These are phyloP conservation scores for Chaetoceros muelleri DNA, from an alignment of 108 stramenopile genomes.

Conservation along the genomic window DNA sequence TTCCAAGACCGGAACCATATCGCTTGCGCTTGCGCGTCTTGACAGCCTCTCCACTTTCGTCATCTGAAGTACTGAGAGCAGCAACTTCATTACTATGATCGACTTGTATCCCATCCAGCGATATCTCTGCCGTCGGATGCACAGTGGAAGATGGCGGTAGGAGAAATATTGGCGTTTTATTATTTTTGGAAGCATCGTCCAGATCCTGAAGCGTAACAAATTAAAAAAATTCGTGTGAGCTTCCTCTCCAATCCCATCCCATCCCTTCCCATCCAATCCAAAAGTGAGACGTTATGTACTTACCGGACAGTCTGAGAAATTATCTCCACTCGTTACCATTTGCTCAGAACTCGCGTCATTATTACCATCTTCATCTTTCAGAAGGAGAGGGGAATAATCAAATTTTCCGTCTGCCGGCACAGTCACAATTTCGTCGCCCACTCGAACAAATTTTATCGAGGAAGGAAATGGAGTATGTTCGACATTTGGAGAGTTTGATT, in stretches of 20 bases:
- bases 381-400: not conserved
- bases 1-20: constrained; percentile 63
- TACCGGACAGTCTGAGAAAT: not conserved
- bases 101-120: not conserved
- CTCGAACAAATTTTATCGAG: not conserved
- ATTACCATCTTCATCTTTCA: constrained; percentile 3
- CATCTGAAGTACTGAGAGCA: not conserved
- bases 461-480: not conserved
- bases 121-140: not conserved
- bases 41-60: not conserved
- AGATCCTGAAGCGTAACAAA: constrained; percentile 3
- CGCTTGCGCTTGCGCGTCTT: constrained; percentile 23
- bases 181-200: constrained; percentile 7
- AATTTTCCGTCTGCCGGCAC: not conserved
- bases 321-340: not conserved
- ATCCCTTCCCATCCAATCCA: no score
- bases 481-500: not conserved
- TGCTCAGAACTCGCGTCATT: constrained; percentile 5
- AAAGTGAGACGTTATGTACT: not conserved
- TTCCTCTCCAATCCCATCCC: no score
- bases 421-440: not conserved
- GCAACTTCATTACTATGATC: constrained; percentile 9
- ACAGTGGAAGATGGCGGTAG: constrained; percentile 18
- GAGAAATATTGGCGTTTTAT: constrained; percentile 12
- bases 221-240: constrained; percentile 7